These are phyloP conservation scores for Farysia itapuensis DNA, from an alignment of 1,284 basidiomycete genomes.

Conservation along the genomic window DNA sequence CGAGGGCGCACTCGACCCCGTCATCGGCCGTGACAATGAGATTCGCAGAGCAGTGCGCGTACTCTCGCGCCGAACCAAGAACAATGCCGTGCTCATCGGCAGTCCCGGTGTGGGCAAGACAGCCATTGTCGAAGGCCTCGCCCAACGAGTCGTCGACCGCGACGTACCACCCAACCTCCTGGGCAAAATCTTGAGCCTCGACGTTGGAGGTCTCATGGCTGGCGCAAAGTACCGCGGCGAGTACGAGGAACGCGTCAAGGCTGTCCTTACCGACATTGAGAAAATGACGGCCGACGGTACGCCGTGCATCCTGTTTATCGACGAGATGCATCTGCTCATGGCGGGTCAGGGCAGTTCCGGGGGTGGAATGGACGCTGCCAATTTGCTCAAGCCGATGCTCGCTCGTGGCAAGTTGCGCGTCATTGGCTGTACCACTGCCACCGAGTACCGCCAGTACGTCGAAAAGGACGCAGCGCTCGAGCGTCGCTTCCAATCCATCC, in stretches of 20 bases:
- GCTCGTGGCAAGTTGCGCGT: conserved; percentile 83
- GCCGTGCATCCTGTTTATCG: conserved; percentile 89
- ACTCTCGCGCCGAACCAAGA: conserved; percentile 70
- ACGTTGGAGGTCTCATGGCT: conserved; percentile 94
- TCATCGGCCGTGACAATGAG: conserved; percentile 63
- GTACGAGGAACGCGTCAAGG: conserved; percentile 95
- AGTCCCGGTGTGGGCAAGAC: conserved; percentile 61
- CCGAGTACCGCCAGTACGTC: conserved; percentile 92
- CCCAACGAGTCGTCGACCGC: conserved; percentile 90
- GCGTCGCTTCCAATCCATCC: conserved; percentile 84
- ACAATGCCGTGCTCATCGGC: conserved; percentile 88
- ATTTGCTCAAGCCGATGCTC: conserved; percentile 60
- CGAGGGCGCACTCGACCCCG: conserved; percentile 65
- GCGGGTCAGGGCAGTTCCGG: conserved; percentile 50
- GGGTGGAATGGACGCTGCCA: conserved; percentile 56
- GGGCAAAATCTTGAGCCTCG: conserved; percentile 75
- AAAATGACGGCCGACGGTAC: conserved; percentile 80
- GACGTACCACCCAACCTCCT: conserved; percentile 89
- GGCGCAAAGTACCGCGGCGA: conserved; percentile 95
- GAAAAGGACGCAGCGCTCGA: conserved; percentile 86
- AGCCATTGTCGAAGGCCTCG: conserved; percentile 90
- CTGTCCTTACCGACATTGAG: conserved; percentile 86
- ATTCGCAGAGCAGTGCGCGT: conserved; percentile 59
- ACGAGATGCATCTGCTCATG: conserved; percentile 68
- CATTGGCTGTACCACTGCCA: conserved; percentile 90